Percentiles rank a stretch among this genome's conserved stretches.
Conservation (phyloP, 257 asterid genomes). For the Nicotiana tabacum region DNA sequence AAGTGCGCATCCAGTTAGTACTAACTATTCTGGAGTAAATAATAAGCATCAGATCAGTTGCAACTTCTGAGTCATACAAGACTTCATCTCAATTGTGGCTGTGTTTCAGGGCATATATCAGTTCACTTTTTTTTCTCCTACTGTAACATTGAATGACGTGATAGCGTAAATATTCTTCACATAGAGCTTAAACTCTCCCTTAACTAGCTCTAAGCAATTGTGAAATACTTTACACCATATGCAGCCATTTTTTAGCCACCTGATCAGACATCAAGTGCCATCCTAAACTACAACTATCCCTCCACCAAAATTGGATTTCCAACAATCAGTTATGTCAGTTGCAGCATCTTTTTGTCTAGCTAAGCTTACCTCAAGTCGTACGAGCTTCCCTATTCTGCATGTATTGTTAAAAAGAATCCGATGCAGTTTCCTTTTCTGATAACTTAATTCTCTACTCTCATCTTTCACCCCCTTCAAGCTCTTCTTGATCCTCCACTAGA, state of each 20-base stretch:
- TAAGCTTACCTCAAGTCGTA: neutral
- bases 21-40: neutral
- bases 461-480: conserved; percentile 87
- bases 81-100: no score
- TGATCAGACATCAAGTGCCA: neutral
- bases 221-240: neutral
- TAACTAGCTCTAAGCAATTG: neutral
- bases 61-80: no score
- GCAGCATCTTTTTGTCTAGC: neutral
- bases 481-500: conserved; percentile 92
- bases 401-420: neutral
- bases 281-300: neutral
- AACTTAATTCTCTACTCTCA: conserved; percentile 20
- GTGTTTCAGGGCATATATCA: no score
- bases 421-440: neutral
- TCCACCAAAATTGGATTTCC: neutral
- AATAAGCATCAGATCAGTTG: no score
- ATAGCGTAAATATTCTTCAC: neutral
- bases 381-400: neutral
- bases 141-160: neutral
- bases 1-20: neutral
- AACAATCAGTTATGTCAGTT: neutral
- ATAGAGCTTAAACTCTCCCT: neutral
- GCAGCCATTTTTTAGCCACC: neutral
- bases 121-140: neutral